These are phyloP conservation scores for Skeletonema potamos DNA, from an alignment of 108 stramenopile species.

Conservation along the genomic window DNA sequence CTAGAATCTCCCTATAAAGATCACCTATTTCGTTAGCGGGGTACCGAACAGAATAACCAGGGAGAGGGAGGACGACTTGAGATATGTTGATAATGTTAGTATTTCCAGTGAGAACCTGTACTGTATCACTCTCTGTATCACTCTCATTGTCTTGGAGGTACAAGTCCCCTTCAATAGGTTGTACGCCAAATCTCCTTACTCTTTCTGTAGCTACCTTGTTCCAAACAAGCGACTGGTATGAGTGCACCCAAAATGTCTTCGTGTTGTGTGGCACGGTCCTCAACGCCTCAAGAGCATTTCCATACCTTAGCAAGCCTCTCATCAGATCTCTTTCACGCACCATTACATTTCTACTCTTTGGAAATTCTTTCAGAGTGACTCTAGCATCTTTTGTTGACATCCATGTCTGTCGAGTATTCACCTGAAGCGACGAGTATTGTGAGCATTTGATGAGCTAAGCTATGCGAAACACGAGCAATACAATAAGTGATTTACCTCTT, in stretches of 20 bases:
- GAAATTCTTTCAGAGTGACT: constrained; percentile 59
- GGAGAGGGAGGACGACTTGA: constrained; percentile 78
- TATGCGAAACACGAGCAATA: background rate
- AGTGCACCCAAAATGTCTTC: constrained; percentile 76
- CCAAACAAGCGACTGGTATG: constrained; percentile 46
- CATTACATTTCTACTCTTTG: constrained; percentile 51
- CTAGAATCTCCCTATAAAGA: constrained; percentile 51
- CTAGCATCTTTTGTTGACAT: constrained; percentile 55
- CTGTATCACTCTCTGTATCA: no score
- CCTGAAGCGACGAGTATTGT: background rate
- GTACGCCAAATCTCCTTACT: constrained; percentile 53
- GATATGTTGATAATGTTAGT: constrained; percentile 30
- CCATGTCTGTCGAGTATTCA: constrained; percentile 63
- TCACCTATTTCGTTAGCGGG: constrained; percentile 72
- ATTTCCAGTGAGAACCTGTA: constrained; percentile 23
- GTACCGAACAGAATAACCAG: constrained; percentile 65
- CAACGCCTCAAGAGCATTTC: constrained; percentile 61
- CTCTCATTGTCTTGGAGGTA: constrained; percentile 31
- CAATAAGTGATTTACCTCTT: constrained; percentile 17
- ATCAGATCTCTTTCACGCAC: constrained; percentile 68
- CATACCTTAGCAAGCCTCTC: constrained; percentile 72
- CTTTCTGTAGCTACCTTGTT: constrained; percentile 44
- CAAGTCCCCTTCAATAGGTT: constrained; percentile 64
- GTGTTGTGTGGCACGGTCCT: constrained; percentile 59
- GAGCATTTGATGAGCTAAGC: background rate